Conservation (phyloP, 441 rosid genomes). For the Metrosideros polymorpha region DNA sequence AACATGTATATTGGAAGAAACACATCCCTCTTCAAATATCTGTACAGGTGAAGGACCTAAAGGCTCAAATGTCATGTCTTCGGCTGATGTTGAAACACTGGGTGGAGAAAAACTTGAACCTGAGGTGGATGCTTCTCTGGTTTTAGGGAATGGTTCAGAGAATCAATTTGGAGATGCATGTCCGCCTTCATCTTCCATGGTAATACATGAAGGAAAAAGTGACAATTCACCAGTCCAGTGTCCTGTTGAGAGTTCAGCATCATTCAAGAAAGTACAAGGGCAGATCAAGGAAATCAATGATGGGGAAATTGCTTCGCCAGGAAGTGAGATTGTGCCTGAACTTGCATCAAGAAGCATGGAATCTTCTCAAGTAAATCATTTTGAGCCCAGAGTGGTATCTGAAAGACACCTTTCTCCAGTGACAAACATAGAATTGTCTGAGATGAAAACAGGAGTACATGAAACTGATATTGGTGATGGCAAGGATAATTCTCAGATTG, state of each 20-base stretch:
- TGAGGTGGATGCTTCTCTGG: background rate
- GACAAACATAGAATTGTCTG: background rate
- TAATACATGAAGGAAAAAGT: background rate
- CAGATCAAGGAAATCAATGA: background rate
- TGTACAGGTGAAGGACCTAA: background rate
- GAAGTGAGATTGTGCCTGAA: background rate
- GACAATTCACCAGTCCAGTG: background rate
- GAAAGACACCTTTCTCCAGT: background rate
- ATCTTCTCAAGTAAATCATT: background rate
- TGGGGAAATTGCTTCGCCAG: background rate
- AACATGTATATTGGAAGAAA: background rate
- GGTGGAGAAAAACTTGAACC: background rate
- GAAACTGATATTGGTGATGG: background rate
- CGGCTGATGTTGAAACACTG: background rate
- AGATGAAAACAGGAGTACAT: constrained; percentile 1
- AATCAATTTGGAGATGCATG: background rate
- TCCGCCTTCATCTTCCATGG: background rate
- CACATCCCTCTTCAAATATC: background rate
- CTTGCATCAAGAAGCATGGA: background rate
- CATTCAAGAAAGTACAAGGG: background rate
- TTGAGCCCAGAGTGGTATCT: background rate
- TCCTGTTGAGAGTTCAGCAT: background rate
- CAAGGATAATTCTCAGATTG: background rate
- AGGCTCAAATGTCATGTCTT: background rate
- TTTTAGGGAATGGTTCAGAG: background rate